A percentile compares a stretch with the other conserved stretches of the same genome.
phyloP scores from a whole-genome alignment of 225 moss, liverwort and hornwort genomes.

The Lunularia cruciata region DNA sequence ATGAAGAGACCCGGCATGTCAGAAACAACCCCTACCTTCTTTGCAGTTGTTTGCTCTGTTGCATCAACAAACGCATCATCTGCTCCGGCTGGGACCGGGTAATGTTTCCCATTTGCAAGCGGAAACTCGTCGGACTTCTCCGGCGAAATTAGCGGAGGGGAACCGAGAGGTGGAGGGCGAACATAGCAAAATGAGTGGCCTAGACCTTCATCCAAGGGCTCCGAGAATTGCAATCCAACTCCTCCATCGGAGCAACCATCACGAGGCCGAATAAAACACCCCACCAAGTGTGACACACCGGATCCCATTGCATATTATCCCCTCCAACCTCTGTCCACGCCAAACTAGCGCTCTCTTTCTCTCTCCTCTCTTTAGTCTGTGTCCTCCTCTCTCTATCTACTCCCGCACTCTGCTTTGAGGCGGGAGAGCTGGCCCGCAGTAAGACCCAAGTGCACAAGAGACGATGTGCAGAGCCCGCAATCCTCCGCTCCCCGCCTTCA shows the following conservation, averaged over 20 bases:
- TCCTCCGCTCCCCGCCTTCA: background rate
- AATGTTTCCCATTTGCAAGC: constrained; percentile 42
- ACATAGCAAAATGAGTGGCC: constrained; percentile 98
- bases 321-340: constrained; percentile 1
- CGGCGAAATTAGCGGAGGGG: constrained; percentile 46
- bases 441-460: background rate
- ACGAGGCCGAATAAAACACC: constrained; percentile 66
- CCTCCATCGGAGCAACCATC: constrained; percentile 34
- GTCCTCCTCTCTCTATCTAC: background rate
- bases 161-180: constrained; percentile 61
- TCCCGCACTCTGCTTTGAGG: background rate
- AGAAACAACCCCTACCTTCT: constrained; percentile 32
- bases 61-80: constrained; percentile 31
- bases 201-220: constrained; percentile 91
- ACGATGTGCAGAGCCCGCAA: background rate
- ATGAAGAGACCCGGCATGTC: background rate
- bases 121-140: constrained; percentile 58
- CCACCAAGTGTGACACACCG: constrained; percentile 72
- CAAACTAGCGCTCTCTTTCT: constrained; percentile 3
- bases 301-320: constrained; percentile 85
- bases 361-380: constrained; percentile 1
- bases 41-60: constrained; percentile 3
- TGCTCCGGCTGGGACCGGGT: background rate
- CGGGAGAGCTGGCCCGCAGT: background rate
- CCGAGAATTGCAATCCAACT: constrained; percentile 79